Evolutionary conservation across 352 stramenopile genomes (phyloP).

Genomic region (Globisporangium barbulae): DNA sequence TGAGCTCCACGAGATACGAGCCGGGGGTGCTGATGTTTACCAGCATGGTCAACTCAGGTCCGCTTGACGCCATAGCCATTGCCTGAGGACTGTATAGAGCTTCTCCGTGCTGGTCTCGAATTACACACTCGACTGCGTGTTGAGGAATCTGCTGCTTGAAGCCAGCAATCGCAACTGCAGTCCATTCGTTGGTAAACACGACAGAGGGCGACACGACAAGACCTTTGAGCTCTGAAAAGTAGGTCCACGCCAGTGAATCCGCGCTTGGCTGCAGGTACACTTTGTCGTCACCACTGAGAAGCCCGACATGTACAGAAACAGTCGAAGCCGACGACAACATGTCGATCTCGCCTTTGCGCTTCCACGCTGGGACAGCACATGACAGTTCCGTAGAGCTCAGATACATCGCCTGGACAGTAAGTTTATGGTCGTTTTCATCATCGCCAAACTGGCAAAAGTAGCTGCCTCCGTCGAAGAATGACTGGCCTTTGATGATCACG

Average conservation of each 20-base stretch:
- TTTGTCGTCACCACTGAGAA: not conserved
- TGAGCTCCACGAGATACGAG: constrained; percentile 4
- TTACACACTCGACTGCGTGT: not conserved
- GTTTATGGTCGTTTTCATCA: not conserved
- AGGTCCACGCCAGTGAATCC: constrained; percentile 7
- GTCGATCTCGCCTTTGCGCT: not conserved
- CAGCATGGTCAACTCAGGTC: not conserved
- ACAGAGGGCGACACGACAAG: not conserved
- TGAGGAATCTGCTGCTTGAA: constrained; percentile 3
- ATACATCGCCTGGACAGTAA: constrained; percentile 12
- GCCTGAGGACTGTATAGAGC: not conserved
- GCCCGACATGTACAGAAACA: not conserved
- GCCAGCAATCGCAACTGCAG: not conserved
- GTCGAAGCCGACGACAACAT: not conserved
- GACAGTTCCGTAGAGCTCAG: constrained; percentile 14
- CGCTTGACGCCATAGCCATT: not conserved
- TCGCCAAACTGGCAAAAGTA: constrained; percentile 26
- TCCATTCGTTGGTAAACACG: constrained; percentile 1
- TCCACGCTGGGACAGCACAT: constrained; percentile 28
- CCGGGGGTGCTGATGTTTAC: constrained; percentile 2
- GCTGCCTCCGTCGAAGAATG: constrained; percentile 21
- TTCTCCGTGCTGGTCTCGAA: constrained; percentile 1
- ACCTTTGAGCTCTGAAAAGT: not conserved
- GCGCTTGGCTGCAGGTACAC: not conserved
- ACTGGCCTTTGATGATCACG: constrained; percentile 16